phyloP scores from a whole-genome alignment of 164 flowering plant genomes.

The Pachysandra terminalis region DNA sequence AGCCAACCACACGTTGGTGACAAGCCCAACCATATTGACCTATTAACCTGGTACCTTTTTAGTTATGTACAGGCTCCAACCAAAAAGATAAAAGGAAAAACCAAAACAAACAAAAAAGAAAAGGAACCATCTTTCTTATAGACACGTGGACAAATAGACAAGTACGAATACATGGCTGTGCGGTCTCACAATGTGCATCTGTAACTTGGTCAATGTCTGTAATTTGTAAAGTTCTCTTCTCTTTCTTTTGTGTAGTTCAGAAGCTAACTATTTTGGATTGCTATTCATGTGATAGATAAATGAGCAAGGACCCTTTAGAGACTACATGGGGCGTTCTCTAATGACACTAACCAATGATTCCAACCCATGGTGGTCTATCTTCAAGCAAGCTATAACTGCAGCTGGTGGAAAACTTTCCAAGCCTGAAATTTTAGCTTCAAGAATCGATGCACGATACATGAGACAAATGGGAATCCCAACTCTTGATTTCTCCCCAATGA shows the following conservation, averaged over 20 bases:
- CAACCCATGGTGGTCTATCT: constrained; percentile 93
- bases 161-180: neutral
- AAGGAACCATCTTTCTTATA: too few relatives aligned
- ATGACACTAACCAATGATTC: constrained; percentile 71
- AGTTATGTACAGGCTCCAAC: too few relatives aligned
- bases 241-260: neutral
- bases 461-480: constrained; percentile 79
- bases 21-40: too few relatives aligned
- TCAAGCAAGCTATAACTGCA: constrained; percentile 58
- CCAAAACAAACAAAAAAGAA: too few relatives aligned
- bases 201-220: neutral
- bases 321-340: constrained; percentile 61
- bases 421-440: constrained; percentile 91
- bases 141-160: too few relatives aligned
- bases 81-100: too few relatives aligned
- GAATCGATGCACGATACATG: constrained; percentile 84
- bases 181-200: neutral
- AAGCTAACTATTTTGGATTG: neutral
- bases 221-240: neutral
- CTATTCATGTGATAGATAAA: constrained; percentile 40
- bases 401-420: constrained; percentile 82
- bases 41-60: too few relatives aligned
- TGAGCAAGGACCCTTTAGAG: constrained; percentile 68
- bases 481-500: constrained; percentile 94
- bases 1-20: too few relatives aligned